Conservation (phyloP, 2,329 filamentous ascomycete species). For the Arthrobotrys sphaeroides region DNA sequence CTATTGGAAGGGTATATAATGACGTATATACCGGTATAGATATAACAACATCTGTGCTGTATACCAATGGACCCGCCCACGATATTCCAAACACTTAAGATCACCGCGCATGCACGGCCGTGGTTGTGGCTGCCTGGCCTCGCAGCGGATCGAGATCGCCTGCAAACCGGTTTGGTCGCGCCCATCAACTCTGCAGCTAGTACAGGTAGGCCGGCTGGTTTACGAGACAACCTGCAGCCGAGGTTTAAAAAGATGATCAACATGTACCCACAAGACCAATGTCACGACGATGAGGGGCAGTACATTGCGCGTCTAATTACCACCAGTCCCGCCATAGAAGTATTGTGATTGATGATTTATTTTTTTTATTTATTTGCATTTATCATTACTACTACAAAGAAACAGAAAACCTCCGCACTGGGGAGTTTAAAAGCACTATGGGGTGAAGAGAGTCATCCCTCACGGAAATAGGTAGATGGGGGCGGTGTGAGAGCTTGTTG, state of each 20-base stretch:
- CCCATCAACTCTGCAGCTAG: not conserved
- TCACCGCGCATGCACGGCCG: too few relatives aligned
- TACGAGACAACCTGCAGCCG: not conserved
- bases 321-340: not conserved
- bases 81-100: too few relatives aligned
- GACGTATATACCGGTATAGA: too few relatives aligned
- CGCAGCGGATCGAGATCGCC: not conserved
- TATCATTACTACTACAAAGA: slow-evolving; percentile 39
- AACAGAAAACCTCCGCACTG: slow-evolving; percentile 29
- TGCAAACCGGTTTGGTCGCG: not conserved
- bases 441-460: slow-evolving; percentile 31
- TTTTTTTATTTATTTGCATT: slow-evolving; percentile 33
- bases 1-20: too few relatives aligned
- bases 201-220: too few relatives aligned
- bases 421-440: slow-evolving; percentile 21
- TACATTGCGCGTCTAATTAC: too few relatives aligned
- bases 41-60: too few relatives aligned
- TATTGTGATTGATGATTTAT: not conserved
- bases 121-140: too few relatives aligned
- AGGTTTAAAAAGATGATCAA: too few relatives aligned
- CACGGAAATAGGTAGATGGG: not conserved
- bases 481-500: not conserved
- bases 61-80: too few relatives aligned
- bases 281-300: too few relatives aligned
- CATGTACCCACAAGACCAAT: too few relatives aligned